Percentiles rank a stretch among this genome's conserved stretches.
Evolutionary conservation across 1,139 yeast genomes (phyloP).

Genomic region (Maudiozyma humilis): DNA sequence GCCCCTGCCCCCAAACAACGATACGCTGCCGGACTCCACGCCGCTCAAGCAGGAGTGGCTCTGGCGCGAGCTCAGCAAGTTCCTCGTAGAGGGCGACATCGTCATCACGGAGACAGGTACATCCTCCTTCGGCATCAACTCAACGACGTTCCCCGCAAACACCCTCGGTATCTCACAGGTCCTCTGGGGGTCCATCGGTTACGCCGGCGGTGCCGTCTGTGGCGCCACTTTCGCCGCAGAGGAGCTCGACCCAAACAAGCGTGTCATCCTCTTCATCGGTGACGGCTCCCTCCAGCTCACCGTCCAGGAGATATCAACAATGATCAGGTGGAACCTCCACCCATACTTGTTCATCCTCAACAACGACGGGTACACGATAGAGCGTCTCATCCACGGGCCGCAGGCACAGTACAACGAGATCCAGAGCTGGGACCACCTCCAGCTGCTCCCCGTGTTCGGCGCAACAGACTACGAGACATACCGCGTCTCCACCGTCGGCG

Average conservation of each 20-base stretch:
- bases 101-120: slow-evolving; percentile 84
- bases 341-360: slow-evolving; percentile 78
- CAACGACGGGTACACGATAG: slow-evolving; percentile 85
- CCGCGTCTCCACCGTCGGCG: slow-evolving; percentile 55
- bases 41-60: slow-evolving; percentile 70
- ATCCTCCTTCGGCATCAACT: slow-evolving; percentile 76
- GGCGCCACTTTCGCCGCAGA: slow-evolving; percentile 82
- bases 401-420: slow-evolving; percentile 69
- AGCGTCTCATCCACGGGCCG: slow-evolving; percentile 78
- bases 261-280: slow-evolving; percentile 81
- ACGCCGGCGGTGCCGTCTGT: slow-evolving; percentile 71
- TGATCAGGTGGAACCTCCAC: slow-evolving; percentile 69
- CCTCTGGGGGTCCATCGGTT: slow-evolving; percentile 86
- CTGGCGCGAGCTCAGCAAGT: slow-evolving; percentile 67
- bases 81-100: slow-evolving; percentile 71
- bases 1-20: slow-evolving; percentile 39
- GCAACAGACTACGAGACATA: slow-evolving; percentile 44
- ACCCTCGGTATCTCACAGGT: slow-evolving; percentile 77
- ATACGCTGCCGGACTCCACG: slow-evolving; percentile 29
- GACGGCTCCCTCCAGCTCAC: slow-evolving; percentile 88
- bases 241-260: slow-evolving; percentile 56
- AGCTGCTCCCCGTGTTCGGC: slow-evolving; percentile 61
- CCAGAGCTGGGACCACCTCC: slow-evolving; percentile 74
- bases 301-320: slow-evolving; percentile 78
- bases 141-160: slow-evolving; percentile 65